These are phyloP conservation scores for Acanthamoeba castellanii DNA, from an alignment of 208 protist species.

Conservation along the genomic window DNA sequence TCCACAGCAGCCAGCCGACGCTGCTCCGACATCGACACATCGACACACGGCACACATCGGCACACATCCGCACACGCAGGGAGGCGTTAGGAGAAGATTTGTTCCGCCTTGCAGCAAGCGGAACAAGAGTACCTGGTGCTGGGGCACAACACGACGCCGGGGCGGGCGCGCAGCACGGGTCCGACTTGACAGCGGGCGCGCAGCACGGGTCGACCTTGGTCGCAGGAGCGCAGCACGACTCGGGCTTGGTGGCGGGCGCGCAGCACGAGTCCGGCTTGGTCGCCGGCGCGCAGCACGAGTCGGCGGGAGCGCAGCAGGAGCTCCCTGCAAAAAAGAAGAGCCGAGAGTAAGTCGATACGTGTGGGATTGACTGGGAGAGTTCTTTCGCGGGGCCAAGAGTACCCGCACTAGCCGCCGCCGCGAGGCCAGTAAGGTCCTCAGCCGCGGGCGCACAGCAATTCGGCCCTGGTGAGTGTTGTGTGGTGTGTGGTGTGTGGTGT, in stretches of 20 bases:
- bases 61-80: too few relatives aligned
- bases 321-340: too few relatives aligned
- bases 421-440: not conserved
- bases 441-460: constrained; percentile 24
- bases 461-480: not conserved
- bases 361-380: too few relatives aligned
- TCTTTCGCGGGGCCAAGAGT: too few relatives aligned
- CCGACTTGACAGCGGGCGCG: not conserved
- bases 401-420: not conserved
- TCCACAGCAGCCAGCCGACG: not conserved
- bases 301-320: not conserved
- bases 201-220: not conserved
- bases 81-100: too few relatives aligned
- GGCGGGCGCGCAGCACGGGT: not conserved
- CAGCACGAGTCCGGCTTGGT: not conserved
- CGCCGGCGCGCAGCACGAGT: not conserved
- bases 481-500: too few relatives aligned
- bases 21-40: not conserved
- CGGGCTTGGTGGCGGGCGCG: not conserved
- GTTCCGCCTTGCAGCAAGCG: too few relatives aligned
- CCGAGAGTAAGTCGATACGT: too few relatives aligned
- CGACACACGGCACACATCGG: too few relatives aligned
- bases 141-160: too few relatives aligned
- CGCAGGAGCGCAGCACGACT: not conserved
- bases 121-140: too few relatives aligned